A percentile compares a stretch with the other conserved stretches of the same genome.
Conservation (phyloP, 2,329 filamentous ascomycete genomes). For the Fusarium dlaminii region DNA sequence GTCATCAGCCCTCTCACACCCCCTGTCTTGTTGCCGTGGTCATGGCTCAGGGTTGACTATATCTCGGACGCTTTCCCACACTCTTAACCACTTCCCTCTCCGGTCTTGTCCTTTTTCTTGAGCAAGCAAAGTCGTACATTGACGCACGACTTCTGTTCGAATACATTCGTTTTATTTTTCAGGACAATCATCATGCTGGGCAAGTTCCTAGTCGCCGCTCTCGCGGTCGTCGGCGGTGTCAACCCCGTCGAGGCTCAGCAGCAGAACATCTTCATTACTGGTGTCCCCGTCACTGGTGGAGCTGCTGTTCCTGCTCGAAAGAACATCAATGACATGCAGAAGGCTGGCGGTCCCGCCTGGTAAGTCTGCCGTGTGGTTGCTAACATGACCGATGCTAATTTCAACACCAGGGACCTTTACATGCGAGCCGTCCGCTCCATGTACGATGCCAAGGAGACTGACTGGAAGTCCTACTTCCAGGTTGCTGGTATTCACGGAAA, state of each 20-base stretch:
- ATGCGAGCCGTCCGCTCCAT: slow-evolving; percentile 57
- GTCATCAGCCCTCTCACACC: slow-evolving; percentile 1
- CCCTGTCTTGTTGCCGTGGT: slow-evolving; percentile 16
- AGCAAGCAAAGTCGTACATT: slow-evolving; percentile 35
- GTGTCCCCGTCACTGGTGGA: slow-evolving; percentile 51
- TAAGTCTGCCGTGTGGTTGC: slow-evolving; percentile 38
- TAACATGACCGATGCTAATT: slow-evolving; percentile 15
- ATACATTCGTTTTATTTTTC: slow-evolving; percentile 26
- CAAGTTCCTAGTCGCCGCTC: slow-evolving; percentile 34
- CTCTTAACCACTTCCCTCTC: not conserved
- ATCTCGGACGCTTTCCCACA: slow-evolving; percentile 31
- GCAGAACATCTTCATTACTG: slow-evolving; percentile 48
- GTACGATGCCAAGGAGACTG: slow-evolving; percentile 51
- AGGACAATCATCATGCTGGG: slow-evolving; percentile 34
- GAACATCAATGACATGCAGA: slow-evolving; percentile 59
- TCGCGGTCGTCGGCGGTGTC: slow-evolving; percentile 40
- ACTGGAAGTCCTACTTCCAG: slow-evolving; percentile 61
- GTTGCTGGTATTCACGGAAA: slow-evolving; percentile 58
- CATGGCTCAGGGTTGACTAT: slow-evolving; percentile 29
- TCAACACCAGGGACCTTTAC: slow-evolving; percentile 57
- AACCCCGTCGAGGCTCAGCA: slow-evolving; percentile 39
- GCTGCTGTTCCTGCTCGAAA: slow-evolving; percentile 55
- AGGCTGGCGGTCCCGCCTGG: slow-evolving; percentile 56
- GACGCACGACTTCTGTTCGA: slow-evolving; percentile 28
- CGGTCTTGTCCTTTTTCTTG: slow-evolving; percentile 21